Evolutionary conservation across 2,329 filamentous ascomycete genomes (phyloP), one percentile per base, ranked within the genome.

Genomic region (Graphilbum sp.): DNA sequence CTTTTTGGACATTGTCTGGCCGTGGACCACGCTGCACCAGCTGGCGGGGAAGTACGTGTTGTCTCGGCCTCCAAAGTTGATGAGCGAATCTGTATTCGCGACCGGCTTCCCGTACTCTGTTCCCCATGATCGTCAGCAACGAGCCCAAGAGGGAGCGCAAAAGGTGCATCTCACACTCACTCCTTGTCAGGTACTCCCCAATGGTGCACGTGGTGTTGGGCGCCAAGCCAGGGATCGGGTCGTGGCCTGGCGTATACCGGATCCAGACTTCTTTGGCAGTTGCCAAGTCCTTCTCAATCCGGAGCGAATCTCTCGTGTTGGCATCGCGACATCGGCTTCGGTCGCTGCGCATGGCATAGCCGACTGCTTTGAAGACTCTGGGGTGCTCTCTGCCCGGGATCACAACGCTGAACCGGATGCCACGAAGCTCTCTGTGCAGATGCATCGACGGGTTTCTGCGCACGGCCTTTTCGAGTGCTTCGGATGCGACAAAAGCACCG

Each of bases 21-120:
- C 80, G 1, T 69, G 63, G 10, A 73, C 51, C 3, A 90, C 66
- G 4, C 59, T 54, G 44, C 80, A 75, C 6, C 75, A 59, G 51
- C 87, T 79, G 0, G 72, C 68, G 0, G 81, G 79, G 30, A 81
- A 55, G 46, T 79, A 84, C 0, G 62, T 63, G 0, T 66, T 68
- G 1, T 60, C 54, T 0, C 50, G 48, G 11, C 55, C 71, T 2
- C 79, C 79, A 11, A 79, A 61, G 49, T 87, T 85, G 44, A 87
- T 54, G 1, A 84, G 62, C 0, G 80, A 76, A 5, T 67, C 17
- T 2, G 35, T 39, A 19, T 41, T 34, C 7, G 7, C 23, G 12
- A 25, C 23, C 7, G 23, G 6, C 35, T n/a, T 5, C 30, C 17
- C 12, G 36, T 30, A 4, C 24, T 38, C 21, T 21, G 34, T 29